Base-by-base conservation (phyloP, 495 filamentous ascomycete genomes). In the Xylaria palmicola region DNA sequence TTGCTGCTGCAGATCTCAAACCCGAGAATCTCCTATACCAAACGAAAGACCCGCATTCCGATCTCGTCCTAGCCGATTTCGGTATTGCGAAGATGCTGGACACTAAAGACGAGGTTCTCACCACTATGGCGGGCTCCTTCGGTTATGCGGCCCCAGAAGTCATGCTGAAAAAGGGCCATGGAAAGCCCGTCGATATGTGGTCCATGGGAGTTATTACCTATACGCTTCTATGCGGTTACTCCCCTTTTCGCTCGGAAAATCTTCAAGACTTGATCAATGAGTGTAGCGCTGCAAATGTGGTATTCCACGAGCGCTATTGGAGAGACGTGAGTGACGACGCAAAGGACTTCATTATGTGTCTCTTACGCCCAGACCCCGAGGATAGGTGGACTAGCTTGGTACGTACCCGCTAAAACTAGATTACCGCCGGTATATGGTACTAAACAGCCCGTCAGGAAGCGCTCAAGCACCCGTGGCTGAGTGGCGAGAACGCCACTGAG, bases 121-220 rank as follows among this genome's bases (percentile, higher is more conserved):
- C 90, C 26, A 98, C 94, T 60, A 99, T 99, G 94, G 94, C 94
- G 19, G 94, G 94, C 34, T 98, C 95, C 3, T 98, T 99, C 73
- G 94, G 94, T 40, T 99, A 99, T 68, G 94, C 94, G 19, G 94
- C 94, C 0, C 94, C 94, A 7, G 94, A 99, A 72, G 93, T 99
- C 44, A 99, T 99, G 94, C 81, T 97, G 49, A 97, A 97, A 80
- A 85, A 90, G 65, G 94, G 95, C 37, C 94, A 99, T 71, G 94
- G 95, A 68, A 98, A 98, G 73, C 90, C 94, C n/a, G 94, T 98
- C 29, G 94, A 99, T 70, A 95, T 99, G 90, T 99, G 94, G 94
- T 97, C 93, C 8, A 81, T 99, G 67, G 94, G 94, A 64, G 93
- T 99, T 65, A 98, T 99, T 70, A 98, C 95, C 29, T 99, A 99